phyloP scores from a whole-genome alignment of 768 basidiomycete species.

The Fistulinella prunicolor region DNA sequence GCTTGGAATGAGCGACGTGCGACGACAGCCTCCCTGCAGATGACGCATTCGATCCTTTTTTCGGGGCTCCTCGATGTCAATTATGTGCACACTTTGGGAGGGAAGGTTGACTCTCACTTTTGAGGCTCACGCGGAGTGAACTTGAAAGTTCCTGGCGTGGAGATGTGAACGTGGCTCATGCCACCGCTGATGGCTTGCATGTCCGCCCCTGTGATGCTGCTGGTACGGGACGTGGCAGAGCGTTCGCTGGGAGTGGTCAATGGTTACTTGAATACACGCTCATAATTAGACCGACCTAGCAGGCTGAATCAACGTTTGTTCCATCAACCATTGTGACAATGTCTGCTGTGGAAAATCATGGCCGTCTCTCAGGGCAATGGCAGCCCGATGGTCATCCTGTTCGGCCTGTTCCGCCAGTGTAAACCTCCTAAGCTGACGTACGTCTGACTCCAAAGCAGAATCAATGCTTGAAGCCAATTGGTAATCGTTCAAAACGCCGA shows the following conservation, averaged over 20 bases:
- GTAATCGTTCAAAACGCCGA: slow-evolving; percentile 35
- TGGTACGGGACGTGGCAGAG: not conserved
- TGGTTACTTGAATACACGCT: not conserved
- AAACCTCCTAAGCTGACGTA: slow-evolving; percentile 30
- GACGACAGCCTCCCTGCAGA: slow-evolving; percentile 39
- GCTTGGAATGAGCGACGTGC: slow-evolving; percentile 31
- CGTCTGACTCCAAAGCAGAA: slow-evolving; percentile 38
- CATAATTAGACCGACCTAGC: slow-evolving; percentile 5
- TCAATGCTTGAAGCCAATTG: slow-evolving; percentile 42
- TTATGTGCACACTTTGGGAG: not conserved
- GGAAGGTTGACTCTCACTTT: slow-evolving; percentile 1
- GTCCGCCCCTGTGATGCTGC: not conserved
- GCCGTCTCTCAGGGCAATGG: slow-evolving; percentile 37
- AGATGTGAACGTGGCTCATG: slow-evolving; percentile 4
- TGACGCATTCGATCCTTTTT: slow-evolving; percentile 31
- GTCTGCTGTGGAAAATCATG: slow-evolving; percentile 18
- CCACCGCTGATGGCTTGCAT: not conserved
- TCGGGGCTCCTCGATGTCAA: not conserved
- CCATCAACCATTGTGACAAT: slow-evolving; percentile 11
- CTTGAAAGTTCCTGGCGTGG: not conserved
- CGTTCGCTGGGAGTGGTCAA: slow-evolving; percentile 12
- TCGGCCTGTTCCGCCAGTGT: slow-evolving; percentile 36
- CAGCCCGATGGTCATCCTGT: slow-evolving; percentile 41
- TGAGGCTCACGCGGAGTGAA: not conserved
- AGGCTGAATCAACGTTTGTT: not conserved